These are phyloP conservation scores for Ophiosphaerella korrae DNA, from an alignment of 2,329 filamentous ascomycete species.

Conservation along the genomic window DNA sequence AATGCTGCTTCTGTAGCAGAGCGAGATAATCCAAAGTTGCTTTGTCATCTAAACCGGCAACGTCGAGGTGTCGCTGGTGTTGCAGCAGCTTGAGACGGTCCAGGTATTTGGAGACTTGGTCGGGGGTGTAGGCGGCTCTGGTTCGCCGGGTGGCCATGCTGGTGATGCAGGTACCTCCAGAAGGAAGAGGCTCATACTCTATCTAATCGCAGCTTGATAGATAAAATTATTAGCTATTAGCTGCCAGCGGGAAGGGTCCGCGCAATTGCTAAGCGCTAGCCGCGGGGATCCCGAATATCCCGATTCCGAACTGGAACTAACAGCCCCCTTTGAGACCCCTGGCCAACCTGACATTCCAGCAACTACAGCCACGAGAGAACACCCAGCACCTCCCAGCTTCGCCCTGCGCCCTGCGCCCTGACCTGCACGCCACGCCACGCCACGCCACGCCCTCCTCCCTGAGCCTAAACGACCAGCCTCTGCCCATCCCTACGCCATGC, in stretches of 20 bases:
- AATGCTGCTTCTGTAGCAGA: slow-evolving; percentile 47
- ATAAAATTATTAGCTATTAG: too few relatives aligned
- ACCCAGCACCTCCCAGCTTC: slow-evolving; percentile 7
- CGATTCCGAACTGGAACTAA: neutral
- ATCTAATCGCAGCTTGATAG: too few relatives aligned
- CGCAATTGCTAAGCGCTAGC: neutral
- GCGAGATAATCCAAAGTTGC: slow-evolving; percentile 36
- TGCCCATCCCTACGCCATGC: slow-evolving; percentile 24
- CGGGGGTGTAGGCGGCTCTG: slow-evolving; percentile 26
- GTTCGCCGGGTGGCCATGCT: slow-evolving; percentile 26
- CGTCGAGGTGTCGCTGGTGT: slow-evolving; percentile 29
- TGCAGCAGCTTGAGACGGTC: slow-evolving; percentile 40
- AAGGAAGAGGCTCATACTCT: too few relatives aligned
- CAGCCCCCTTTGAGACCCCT: slow-evolving; percentile 4
- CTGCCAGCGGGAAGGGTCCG: neutral
- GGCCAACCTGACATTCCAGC: slow-evolving; percentile 1
- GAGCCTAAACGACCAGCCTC: slow-evolving; percentile 11
- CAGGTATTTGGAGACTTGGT: slow-evolving; percentile 43
- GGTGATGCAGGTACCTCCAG: neutral
- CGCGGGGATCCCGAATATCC: slow-evolving; percentile 5
- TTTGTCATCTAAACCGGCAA: slow-evolving; percentile 24
- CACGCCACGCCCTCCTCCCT: slow-evolving; percentile 12
- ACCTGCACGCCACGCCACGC: neutral
- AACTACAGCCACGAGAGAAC: slow-evolving; percentile 2
- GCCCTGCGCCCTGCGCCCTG: neutral